Evolutionary conservation across 2,329 filamentous ascomycete species (phyloP).

Genomic region (Colletotrichum incanum): DNA sequence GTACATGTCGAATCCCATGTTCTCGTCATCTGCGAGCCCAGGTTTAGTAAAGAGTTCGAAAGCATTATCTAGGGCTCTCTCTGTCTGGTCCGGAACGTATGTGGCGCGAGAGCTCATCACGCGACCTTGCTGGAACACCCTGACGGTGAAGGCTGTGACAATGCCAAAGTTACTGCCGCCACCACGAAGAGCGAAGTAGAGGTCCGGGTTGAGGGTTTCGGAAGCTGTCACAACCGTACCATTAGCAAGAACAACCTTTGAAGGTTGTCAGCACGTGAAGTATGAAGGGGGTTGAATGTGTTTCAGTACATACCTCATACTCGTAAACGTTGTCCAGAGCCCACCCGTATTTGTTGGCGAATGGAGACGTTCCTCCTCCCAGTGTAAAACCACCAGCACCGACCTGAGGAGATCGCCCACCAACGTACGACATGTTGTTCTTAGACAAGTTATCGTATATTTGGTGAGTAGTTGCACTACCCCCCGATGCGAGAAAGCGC

Average conservation of each 20-base stretch:
- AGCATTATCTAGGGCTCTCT: background rate
- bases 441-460: slow-evolving; percentile 48
- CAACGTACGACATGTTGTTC: slow-evolving; percentile 38
- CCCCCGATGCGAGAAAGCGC: background rate
- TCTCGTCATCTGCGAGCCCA: background rate
- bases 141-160: slow-evolving; percentile 62
- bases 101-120: background rate
- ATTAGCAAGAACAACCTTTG: slow-evolving; percentile 58
- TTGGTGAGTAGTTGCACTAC: slow-evolving; percentile 24
- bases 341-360: slow-evolving; percentile 49
- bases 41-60: background rate
- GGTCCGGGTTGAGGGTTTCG: slow-evolving; percentile 59
- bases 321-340: slow-evolving; percentile 46
- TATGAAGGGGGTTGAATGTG: background rate
- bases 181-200: slow-evolving; percentile 71
- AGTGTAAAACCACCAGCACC: slow-evolving; percentile 43
- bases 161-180: slow-evolving; percentile 72
- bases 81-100: background rate
- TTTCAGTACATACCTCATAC: slow-evolving; percentile 35
- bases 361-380: slow-evolving; percentile 51
- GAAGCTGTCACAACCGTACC: slow-evolving; percentile 61
- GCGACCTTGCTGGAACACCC: slow-evolving; percentile 3
- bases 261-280: too few relatives aligned
- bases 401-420: slow-evolving; percentile 36
- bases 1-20: slow-evolving; percentile 2